Evolutionary conservation across 176 grass and related monocot genomes (phyloP), one percentile per base, ranked within the genome.

Genomic region (Eragrostis nindensis): DNA sequence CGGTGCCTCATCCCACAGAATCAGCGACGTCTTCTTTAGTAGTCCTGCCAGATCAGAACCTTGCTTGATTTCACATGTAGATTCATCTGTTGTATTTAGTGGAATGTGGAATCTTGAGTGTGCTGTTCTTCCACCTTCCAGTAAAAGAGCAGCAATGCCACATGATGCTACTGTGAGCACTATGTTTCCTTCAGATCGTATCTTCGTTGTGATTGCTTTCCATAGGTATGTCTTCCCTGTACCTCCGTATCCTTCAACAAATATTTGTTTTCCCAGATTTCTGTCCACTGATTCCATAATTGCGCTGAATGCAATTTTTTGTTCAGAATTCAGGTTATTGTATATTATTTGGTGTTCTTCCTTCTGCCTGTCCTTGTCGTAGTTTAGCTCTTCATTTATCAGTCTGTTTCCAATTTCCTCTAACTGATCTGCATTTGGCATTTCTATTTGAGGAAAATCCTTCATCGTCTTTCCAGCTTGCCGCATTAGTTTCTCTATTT

Each of bases 91-190:
- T 9, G 61, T 19, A 15, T n/a, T 71, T 0, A 76, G 5, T 54
- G 82, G 82, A n/a, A 84, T 84, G 21, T 67, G 27, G 41, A 84
- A 76, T 5, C 39, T 56, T 68, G 73, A 84, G 26, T 84, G 73
- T 2, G 73, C 8, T 26, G 63, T 84, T 68, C 26, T 68, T 0
- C 82, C 54, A 0, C 30, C 66, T 15, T 70, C 54, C 18, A 78
- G 44, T 8, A 85, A 43, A 52, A 78, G 45, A 1, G 59, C 59
- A 30, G 59, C 60, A 1, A 64, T 77, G 26, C 61, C 76, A 22
- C 62, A 49, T 32, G 76, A 66, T 5, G 62, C 76, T 4, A 66
- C 62, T 75, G 32, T 36, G 7, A 75, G 21, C 16, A 75, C 72
- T 57, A 75, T 59, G 19, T 75, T 75, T 57, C 72, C 52, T 55